A percentile compares a stretch with the other conserved stretches of the same genome.
Conservation (phyloP, 805 yeast species). For the Lipomyces mesembrius region DNA sequence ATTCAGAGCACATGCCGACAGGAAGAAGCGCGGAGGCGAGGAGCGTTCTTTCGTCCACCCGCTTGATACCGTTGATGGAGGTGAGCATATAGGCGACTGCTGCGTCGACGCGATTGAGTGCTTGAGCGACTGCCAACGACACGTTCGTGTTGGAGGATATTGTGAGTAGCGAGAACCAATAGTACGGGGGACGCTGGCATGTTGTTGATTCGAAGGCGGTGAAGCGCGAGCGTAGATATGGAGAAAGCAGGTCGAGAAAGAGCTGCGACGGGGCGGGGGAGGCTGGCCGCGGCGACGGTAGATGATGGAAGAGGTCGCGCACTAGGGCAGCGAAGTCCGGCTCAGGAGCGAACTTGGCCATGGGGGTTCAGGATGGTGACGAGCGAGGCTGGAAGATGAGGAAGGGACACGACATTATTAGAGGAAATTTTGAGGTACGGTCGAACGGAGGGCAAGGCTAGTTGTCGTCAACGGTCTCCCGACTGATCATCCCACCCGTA, state of each 20-base stretch:
- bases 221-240: slow-evolving; percentile 17
- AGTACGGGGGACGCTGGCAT: slow-evolving; percentile 9
- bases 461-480: no score
- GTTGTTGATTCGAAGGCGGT: neutral
- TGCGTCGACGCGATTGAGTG: neutral
- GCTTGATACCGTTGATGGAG: slow-evolving; percentile 11
- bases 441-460: no score
- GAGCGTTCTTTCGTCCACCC: neutral
- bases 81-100: neutral
- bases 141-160: neutral
- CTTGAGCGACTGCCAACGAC: neutral
- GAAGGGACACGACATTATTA: neutral
- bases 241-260: slow-evolving; percentile 17
- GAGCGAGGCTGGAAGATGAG: neutral
- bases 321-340: slow-evolving; percentile 15
- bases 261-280: slow-evolving; percentile 1
- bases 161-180: slow-evolving; percentile 7
- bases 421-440: no score
- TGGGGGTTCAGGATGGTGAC: neutral
- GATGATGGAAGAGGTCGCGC: slow-evolving; percentile 4
- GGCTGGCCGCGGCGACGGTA: slow-evolving; percentile 1
- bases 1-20: neutral
- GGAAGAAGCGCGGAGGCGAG: slow-evolving; percentile 1
- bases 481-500: no score
- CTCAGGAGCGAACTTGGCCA: slow-evolving; percentile 7